phyloP scores from a whole-genome alignment of 1,139 yeast species.

The Yamadazyma diospyri region DNA sequence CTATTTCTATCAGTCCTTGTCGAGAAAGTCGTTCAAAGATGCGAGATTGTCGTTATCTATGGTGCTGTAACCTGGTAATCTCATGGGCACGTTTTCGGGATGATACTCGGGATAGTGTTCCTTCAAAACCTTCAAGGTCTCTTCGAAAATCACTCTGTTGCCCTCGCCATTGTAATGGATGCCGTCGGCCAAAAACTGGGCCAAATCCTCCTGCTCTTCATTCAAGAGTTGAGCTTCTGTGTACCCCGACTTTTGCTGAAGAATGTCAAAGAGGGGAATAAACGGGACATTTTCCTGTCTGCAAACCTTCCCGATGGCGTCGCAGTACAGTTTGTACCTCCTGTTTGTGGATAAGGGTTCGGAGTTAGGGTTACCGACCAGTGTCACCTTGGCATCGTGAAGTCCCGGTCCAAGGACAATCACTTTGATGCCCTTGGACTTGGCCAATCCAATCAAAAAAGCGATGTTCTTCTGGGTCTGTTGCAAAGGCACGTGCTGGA shows the following conservation, averaged over 20 bases:
- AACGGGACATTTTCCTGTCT: constrained; percentile 43
- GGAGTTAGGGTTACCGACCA: constrained; percentile 2
- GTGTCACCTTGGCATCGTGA: constrained; percentile 34
- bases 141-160: constrained; percentile 49
- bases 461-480: constrained; percentile 47
- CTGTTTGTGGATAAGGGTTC: constrained; percentile 17
- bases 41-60: constrained; percentile 17
- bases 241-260: constrained; percentile 8
- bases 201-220: constrained; percentile 16
- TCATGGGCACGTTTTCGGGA: constrained; percentile 32
- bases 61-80: constrained; percentile 38
- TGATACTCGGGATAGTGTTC: constrained; percentile 44
- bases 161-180: constrained; percentile 65
- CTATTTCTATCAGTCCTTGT: too few species aligned
- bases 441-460: constrained; percentile 35
- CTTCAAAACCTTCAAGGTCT: constrained; percentile 35
- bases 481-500: constrained; percentile 53
- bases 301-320: constrained; percentile 48
- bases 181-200: constrained; percentile 47
- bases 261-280: constrained; percentile 33
- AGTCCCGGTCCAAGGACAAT: constrained; percentile 65
- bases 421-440: constrained; percentile 39
- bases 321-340: constrained; percentile 45
- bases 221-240: constrained; percentile 16
- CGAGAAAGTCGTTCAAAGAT: background rate